Evolutionary conservation across 108 stramenopile species (phyloP).

Genomic region (Nitzschia putrida): DNA sequence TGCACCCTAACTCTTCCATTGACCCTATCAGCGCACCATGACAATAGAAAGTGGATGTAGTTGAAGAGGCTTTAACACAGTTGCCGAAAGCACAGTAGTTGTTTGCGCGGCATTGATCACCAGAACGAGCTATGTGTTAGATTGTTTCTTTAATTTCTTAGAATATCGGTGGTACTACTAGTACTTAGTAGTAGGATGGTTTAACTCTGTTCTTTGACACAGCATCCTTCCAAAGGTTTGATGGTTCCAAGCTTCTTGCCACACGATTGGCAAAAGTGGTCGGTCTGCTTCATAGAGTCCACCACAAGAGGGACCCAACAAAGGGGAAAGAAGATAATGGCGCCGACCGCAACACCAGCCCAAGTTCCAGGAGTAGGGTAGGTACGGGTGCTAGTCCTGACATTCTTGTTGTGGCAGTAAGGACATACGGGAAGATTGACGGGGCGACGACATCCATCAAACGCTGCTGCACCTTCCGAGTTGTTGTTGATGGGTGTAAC

Average conservation of each 20-base stretch:
- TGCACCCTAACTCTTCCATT: no score
- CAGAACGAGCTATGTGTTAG: no score
- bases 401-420: slow-evolving; percentile 8
- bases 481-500: slow-evolving; percentile 3
- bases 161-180: not conserved
- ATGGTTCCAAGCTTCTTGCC: slow-evolving; percentile 28
- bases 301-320: slow-evolving; percentile 33
- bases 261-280: slow-evolving; percentile 33
- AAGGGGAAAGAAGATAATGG: slow-evolving; percentile 21
- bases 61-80: no score
- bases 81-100: no score
- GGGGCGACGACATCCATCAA: slow-evolving; percentile 19
- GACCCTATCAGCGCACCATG: no score
- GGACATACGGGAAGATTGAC: slow-evolving; percentile 16
- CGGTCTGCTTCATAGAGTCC: slow-evolving; percentile 33
- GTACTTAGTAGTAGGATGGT: not conserved
- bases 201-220: slow-evolving; percentile 24
- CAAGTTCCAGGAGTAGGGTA: slow-evolving; percentile 27
- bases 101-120: no score
- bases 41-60: no score
- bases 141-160: no score
- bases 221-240: slow-evolving; percentile 27
- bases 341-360: slow-evolving; percentile 13
- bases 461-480: not conserved
- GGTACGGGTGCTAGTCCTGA: slow-evolving; percentile 22